Evolutionary conservation across 1,284 basidiomycete genomes (phyloP).

Genomic region (Boletus semigastroideus): DNA sequence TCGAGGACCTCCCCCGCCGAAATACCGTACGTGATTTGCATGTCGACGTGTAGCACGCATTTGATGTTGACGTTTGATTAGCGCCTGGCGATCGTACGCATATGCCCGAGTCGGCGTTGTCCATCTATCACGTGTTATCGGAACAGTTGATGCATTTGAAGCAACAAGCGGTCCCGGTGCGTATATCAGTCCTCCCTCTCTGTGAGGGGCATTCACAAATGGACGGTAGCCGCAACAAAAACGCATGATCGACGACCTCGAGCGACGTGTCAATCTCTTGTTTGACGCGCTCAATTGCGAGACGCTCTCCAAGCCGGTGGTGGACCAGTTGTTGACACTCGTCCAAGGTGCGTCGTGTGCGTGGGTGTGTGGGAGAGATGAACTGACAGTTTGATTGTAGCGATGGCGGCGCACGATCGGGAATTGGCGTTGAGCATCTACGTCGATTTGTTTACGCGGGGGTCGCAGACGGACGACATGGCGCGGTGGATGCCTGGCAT

Average conservation of each 20-base stretch:
- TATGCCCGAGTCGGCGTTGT: slow-evolving; percentile 72
- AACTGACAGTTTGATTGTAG: slow-evolving; percentile 60
- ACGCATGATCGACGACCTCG: slow-evolving; percentile 85
- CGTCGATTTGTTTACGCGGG: slow-evolving; percentile 74
- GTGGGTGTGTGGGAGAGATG: slow-evolving; percentile 33
- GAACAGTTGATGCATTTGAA: slow-evolving; percentile 64
- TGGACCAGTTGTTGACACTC: slow-evolving; percentile 68
- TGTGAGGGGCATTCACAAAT: no score
- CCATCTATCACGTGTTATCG: slow-evolving; percentile 69
- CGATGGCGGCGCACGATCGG: slow-evolving; percentile 72
- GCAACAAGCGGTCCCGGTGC: slow-evolving; percentile 63
- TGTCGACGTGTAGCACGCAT: neutral
- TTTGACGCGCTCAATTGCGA: slow-evolving; percentile 94
- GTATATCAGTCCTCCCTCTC: slow-evolving; percentile 33
- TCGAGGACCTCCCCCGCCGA: slow-evolving; percentile 57
- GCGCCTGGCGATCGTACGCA: slow-evolving; percentile 90
- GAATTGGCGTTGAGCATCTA: slow-evolving; percentile 74
- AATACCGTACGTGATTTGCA: slow-evolving; percentile 76
- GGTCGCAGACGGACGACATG: slow-evolving; percentile 78
- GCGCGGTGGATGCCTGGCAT: slow-evolving; percentile 86
- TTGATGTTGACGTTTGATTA: slow-evolving; percentile 29
- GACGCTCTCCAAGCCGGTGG: slow-evolving; percentile 70
- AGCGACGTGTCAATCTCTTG: slow-evolving; percentile 81
- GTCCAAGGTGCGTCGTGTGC: slow-evolving; percentile 51
- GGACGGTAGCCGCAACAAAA: slow-evolving; percentile 69